Base-by-base conservation (phyloP, 805 yeast species). In the Candida boidinii region DNA sequence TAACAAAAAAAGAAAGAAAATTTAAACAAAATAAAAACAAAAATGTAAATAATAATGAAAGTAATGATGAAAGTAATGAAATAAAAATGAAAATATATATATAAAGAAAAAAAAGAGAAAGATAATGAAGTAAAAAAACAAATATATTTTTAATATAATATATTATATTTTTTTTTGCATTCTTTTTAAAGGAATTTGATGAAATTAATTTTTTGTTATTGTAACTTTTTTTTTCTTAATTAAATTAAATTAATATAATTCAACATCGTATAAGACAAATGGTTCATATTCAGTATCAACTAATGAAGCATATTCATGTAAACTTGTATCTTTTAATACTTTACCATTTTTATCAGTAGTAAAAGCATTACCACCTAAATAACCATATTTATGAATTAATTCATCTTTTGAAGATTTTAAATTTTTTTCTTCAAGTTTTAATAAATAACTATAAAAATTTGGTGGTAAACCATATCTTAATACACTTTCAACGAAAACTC, bases 401-500 rank as follows among this genome's bases (percentile, higher is more conserved):
- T 79, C 83, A 38, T 69, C 61, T 58, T 80, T 87, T 28, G 87
- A 76, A 56, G 70, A 74, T 20, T 60, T 63, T 16, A 70, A 44
- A 18, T 56, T 53, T 43, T 64, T 64, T 26, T 66, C 51, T 15
- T 63, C 55, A 45, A 82, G 51, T 41, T 64, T 64, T 29, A 75
- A 49, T 34, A 68, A 55, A 44, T 48, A 71, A 31, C 67, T 62
- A 50, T 75, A 72, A 56, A 90, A 92, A 48, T 80, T 81, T 20
- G 97, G 96, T 23, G 98, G 99, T 43, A 92, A 71, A 1, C 99
- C 99, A 56, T 92, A 92, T 60, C 99, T 79, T 55, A 92, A 70
- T 12, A 92, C 95, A 31, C 87, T 73, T 62, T 92, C 99, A 24
- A 90, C 95, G 58, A 82, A 92, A 14, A 84, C 70, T 45, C 96